Evolutionary conservation across 176 grass and related monocot genomes (phyloP).

Genomic region (Oryza glaberrima): DNA sequence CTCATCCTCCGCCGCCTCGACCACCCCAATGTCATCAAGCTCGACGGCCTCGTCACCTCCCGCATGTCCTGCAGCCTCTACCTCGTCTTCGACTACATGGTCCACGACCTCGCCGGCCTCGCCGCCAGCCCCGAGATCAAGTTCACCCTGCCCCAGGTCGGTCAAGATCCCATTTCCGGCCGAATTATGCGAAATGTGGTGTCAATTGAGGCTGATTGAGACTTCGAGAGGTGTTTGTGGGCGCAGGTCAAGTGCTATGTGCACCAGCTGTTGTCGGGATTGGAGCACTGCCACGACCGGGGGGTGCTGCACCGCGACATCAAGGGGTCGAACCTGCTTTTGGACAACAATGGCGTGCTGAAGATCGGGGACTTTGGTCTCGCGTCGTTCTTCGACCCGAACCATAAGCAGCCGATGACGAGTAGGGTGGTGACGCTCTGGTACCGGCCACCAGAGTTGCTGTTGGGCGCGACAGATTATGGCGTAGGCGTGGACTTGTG

Average conservation of each 20-base stretch:
- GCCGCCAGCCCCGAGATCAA: conserved; percentile 89
- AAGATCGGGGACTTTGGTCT: conserved; percentile 85
- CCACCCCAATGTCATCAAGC: conserved; percentile 83
- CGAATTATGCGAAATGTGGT: conserved; percentile 26
- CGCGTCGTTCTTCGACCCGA: conserved; percentile 65
- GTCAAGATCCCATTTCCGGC: conserved; percentile 47
- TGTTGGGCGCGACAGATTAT: conserved; percentile 78
- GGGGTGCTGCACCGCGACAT: conserved; percentile 83
- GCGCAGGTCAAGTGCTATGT: conserved; percentile 86
- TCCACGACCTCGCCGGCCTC: conserved; percentile 81
- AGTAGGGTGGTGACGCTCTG: conserved; percentile 80
- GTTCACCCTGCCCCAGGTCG: conserved; percentile 86
- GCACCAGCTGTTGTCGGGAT: conserved; percentile 76
- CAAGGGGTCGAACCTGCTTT: conserved; percentile 75
- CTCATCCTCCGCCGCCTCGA: conserved; percentile 77
- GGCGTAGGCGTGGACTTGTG: conserved; percentile 74
- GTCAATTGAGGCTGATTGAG: background rate
- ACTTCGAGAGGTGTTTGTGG: conserved; percentile 25
- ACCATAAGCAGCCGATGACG: conserved; percentile 86
- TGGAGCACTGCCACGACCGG: conserved; percentile 76
- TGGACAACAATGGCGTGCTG: conserved; percentile 71
- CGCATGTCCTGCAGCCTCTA: conserved; percentile 91
- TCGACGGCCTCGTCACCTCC: conserved; percentile 78
- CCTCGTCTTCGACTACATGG: conserved; percentile 90
- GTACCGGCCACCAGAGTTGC: conserved; percentile 81